Base-by-base conservation (phyloP, 176 grass and related monocot genomes). In the maize (Zea mays) region DNA sequence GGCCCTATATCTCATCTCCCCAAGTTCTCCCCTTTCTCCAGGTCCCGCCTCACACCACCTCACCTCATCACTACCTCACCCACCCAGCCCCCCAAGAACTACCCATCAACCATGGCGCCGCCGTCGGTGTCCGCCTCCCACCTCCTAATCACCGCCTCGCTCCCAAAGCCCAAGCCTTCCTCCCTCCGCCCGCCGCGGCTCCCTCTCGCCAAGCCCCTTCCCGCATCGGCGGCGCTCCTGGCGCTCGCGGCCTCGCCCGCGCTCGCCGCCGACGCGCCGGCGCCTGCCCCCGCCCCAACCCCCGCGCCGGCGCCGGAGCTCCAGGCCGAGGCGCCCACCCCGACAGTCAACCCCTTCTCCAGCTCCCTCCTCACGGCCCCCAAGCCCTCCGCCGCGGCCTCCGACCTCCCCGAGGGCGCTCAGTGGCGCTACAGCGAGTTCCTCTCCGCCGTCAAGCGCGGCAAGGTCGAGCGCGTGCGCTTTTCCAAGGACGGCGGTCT, bases 391-490 rank as follows among this genome's bases (percentile, higher is more conserved):
- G 8, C 77, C 20, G 19, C 73, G n/a, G 37, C 92, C 11, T 60
- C 77, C 4, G 83, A 99, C 81, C 90, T 95, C 81, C 96, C 92
- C 1, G 92, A 98, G 9, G 92, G 90, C 59, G 68, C 83, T 21
- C 90, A 92, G 75, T 99, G 96, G 96, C 87, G 92, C 21, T 99
- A 99, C 87, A 95, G 92, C 58, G 96, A 99, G 82, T 99, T 99
- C 85, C 80, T 99, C 17, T 90, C 62, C 68, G 96, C 96, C 39
- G 90, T 99, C 48, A 92, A 92, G 81, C 86, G 81, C 69, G 96
- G 96, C 36, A 99, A 95, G 81, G 96, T 99, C 2, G 96, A 99
- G 80, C 80, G 90, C 74, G 90, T 99, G 39, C 86, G 92, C 46
- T 99, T 99, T 83, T 76, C 90, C 57, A 99, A 99, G 82, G 96